These are phyloP conservation scores for Grifola frondosa DNA, from an alignment of 1,284 basidiomycete genomes.

Conservation along the genomic window DNA sequence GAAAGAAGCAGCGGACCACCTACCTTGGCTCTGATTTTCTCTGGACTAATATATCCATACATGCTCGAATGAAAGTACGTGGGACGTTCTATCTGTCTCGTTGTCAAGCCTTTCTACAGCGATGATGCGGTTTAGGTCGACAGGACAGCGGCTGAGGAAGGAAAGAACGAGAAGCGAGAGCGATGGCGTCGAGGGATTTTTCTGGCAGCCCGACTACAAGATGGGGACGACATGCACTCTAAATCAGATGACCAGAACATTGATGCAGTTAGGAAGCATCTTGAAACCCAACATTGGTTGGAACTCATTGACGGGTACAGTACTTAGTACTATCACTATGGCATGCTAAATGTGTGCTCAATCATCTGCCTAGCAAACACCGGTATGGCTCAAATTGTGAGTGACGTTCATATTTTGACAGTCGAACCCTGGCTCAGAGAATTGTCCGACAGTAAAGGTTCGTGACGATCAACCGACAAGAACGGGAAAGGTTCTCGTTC, in stretches of 20 bases:
- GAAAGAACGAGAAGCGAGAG: conserved; percentile 41
- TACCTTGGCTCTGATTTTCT: conserved; percentile 38
- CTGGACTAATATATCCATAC: conserved; percentile 44
- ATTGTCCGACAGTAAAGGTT: conserved; percentile 21
- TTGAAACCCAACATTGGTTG: conserved; percentile 64
- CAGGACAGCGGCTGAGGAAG: conserved; percentile 40
- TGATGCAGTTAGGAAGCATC: conserved; percentile 41
- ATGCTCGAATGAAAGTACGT: conserved; percentile 42
- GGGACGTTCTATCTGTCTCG: conserved; percentile 4
- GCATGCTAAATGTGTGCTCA: not conserved
- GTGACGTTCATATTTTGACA: conserved; percentile 15
- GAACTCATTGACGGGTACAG: conserved; percentile 65
- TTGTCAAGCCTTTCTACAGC: not conserved
- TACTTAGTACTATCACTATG: not conserved
- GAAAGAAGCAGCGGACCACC: conserved; percentile 22
- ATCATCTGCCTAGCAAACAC: conserved; percentile 47
- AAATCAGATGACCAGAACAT: conserved; percentile 28
- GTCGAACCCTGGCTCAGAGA: not conserved
- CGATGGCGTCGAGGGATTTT: conserved; percentile 50
- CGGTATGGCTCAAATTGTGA: conserved; percentile 66
- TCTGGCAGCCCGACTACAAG: conserved; percentile 42
- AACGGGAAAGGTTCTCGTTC: conserved; percentile 1
- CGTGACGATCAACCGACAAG: conserved; percentile 1
- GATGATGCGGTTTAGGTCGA: conserved; percentile 32
- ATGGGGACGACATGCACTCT: conserved; percentile 41